Percentiles rank a stretch among this genome's conserved stretches.
Evolutionary conservation across 2,329 filamentous ascomycete species (phyloP).

Genomic region (Arachnomyces sp.): DNA sequence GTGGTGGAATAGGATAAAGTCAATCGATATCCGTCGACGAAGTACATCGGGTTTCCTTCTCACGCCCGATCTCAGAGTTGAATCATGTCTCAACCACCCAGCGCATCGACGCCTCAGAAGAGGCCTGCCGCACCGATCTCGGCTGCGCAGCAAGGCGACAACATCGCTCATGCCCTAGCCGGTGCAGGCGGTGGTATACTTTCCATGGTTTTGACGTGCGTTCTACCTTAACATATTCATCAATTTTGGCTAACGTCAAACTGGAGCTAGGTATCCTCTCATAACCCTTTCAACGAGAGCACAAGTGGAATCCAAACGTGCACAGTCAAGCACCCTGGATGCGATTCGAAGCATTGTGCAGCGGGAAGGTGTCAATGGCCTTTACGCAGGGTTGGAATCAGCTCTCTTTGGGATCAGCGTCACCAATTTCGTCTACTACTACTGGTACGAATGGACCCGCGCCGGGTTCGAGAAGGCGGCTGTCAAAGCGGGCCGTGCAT

Average conservation of each 20-base stretch:
- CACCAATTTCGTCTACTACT: slow-evolving; percentile 99
- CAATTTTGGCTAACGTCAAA: slow-evolving; percentile 1
- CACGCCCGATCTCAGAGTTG: neutral
- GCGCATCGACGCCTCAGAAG: slow-evolving; percentile 28
- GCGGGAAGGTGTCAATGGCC: slow-evolving; percentile 77
- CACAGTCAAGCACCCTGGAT: slow-evolving; percentile 72
- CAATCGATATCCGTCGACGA: no score
- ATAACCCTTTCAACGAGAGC: slow-evolving; percentile 96
- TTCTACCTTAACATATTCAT: slow-evolving; percentile 3
- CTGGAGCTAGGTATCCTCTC: slow-evolving; percentile 67
- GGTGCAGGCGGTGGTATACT: slow-evolving; percentile 88
- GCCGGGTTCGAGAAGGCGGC: slow-evolving; percentile 73
- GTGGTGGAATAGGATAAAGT: no score
- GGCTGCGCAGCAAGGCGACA: slow-evolving; percentile 78
- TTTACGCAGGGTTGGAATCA: slow-evolving; percentile 88
- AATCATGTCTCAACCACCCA: slow-evolving; percentile 33
- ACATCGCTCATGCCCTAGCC: slow-evolving; percentile 89
- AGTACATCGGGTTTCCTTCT: no score
- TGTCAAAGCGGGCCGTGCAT: slow-evolving; percentile 60
- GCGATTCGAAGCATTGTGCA: slow-evolving; percentile 81
- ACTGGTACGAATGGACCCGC: slow-evolving; percentile 98
- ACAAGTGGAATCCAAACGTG: slow-evolving; percentile 93
- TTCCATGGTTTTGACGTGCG: slow-evolving; percentile 89
- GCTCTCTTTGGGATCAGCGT: slow-evolving; percentile 96
- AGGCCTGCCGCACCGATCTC: slow-evolving; percentile 46